phyloP scores from a whole-genome alignment of 2,329 filamentous ascomycete species.

The Paradendryphiella salina region DNA sequence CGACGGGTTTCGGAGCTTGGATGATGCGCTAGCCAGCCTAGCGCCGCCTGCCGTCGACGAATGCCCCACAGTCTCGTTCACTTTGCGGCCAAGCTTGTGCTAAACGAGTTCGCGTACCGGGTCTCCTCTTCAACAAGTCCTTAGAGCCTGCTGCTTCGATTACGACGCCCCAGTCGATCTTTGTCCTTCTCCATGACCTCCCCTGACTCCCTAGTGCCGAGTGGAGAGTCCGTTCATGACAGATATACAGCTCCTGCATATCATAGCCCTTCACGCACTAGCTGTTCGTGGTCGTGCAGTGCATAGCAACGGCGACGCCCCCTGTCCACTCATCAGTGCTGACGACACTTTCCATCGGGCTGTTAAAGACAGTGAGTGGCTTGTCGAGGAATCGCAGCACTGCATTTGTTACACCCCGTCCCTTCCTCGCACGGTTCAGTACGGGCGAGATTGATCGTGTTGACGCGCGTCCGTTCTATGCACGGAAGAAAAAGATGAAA shows the following conservation, averaged over 20 bases:
- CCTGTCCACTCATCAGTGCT: too few relatives aligned
- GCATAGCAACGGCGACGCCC: too few relatives aligned
- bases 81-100: conserved; percentile 8
- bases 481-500: conserved; percentile 27
- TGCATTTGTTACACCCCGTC: conserved; percentile 1
- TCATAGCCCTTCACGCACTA: too few relatives aligned
- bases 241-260: too few relatives aligned
- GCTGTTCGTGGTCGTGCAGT: too few relatives aligned
- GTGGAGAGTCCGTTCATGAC: too few relatives aligned
- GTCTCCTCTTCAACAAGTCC: not conserved
- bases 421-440: not conserved
- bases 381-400: not conserved
- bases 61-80: conserved; percentile 3
- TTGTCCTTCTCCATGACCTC: too few relatives aligned
- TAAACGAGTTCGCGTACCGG: conserved; percentile 4
- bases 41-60: conserved; percentile 7
- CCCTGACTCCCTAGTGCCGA: too few relatives aligned
- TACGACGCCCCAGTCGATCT: too few relatives aligned
- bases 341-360: too few relatives aligned
- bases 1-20: conserved; percentile 12
- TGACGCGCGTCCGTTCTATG: conserved; percentile 20
- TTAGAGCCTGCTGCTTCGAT: not conserved
- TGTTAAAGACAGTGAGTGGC: too few relatives aligned
- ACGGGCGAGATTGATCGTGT: conserved; percentile 1
- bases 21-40: conserved; percentile 3